Evolutionary conservation across 371 early-diverging fungal species (phyloP), one percentile per base, ranked within the genome.

Genomic region (Coemansia sp.): DNA sequence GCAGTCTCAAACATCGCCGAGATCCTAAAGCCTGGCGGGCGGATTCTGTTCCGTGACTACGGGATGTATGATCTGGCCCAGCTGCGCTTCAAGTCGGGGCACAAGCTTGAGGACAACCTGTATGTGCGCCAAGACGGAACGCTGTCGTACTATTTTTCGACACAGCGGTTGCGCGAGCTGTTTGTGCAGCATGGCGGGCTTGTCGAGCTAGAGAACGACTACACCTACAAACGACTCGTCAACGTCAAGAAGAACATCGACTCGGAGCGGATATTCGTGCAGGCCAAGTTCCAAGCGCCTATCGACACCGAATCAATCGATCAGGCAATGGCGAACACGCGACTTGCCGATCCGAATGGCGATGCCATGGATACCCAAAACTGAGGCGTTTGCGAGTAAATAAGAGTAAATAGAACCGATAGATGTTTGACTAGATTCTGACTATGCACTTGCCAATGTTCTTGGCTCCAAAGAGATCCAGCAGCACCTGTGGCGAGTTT

Each of bases 51-150:
- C 78, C 83, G 95, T 49, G 96, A 95, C 77, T 95, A 95, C 70
- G 95, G 88, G 3, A 67, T 88, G 7, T 92, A 91, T 68, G 96
- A 95, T 71, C 84, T 89, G 66, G 93, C 95, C 1, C 94, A 95
- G 68, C 79, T 94, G 68, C 86, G 92, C 68, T 95, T 95, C 68
- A 91, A 85, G 60, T 81, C 86, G 0, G 88, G 88, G 33, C 88
- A 89, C 61, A 88, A 86, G 59, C 76, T 95, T 5, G 88, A 87
- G 55, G 86, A 88, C 26, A 92, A 90, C 61, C 71, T 94, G 41
- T 95, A 94, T 76, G 91, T 90, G 40, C 90, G 96, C 55, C 93
- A 93, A 65, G 96, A 95, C 71, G 94, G 94, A 38, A 86, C 78
- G 1, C 47, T 77, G 51, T 76, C 76, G 9, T 79, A 75, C n/a